phyloP scores from a whole-genome alignment of 208 protist genomes.

The Trypanosoma conorhini region DNA sequence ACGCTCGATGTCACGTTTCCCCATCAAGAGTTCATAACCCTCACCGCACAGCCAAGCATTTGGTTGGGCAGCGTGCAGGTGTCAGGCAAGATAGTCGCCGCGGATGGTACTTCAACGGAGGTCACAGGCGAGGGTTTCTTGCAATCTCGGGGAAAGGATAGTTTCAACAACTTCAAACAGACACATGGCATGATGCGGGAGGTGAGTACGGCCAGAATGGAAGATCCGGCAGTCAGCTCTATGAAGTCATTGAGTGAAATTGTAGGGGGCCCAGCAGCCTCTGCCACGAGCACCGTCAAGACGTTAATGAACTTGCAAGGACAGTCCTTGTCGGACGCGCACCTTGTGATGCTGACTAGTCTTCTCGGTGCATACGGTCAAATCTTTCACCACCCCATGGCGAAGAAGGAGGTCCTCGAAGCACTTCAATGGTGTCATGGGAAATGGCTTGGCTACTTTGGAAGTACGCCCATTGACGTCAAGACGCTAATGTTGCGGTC shows the following conservation, averaged over 20 bases:
- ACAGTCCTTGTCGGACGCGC: conserved; percentile 32
- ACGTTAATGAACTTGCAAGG: conserved; percentile 33
- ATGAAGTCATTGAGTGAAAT: conserved; percentile 36
- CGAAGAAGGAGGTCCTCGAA: conserved; percentile 33
- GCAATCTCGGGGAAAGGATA: conserved; percentile 32
- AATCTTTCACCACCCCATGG: conserved; percentile 50
- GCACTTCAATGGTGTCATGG: conserved; percentile 57
- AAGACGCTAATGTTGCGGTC: conserved; percentile 47
- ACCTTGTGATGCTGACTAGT: conserved; percentile 45
- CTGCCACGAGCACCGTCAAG: conserved; percentile 31
- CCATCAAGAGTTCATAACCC: conserved; percentile 59
- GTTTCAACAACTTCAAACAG: conserved; percentile 19
- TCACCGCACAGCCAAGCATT: conserved; percentile 41
- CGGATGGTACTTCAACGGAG: conserved; percentile 30
- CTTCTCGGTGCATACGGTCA: conserved; percentile 53
- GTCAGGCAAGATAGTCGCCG: conserved; percentile 29
- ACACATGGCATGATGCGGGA: conserved; percentile 38
- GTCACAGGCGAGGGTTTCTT: conserved; percentile 57
- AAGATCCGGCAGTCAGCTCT: conserved; percentile 25
- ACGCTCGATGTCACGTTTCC: conserved; percentile 36
- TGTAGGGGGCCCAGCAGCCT: conserved; percentile 38
- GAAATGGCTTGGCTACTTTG: conserved; percentile 56
- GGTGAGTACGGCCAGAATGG: conserved; percentile 31
- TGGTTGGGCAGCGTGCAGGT: conserved; percentile 55
- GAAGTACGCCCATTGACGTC: conserved; percentile 34